Evolutionary conservation across 345 rosid genomes (phyloP).

Genomic region (Murraya paniculata): DNA sequence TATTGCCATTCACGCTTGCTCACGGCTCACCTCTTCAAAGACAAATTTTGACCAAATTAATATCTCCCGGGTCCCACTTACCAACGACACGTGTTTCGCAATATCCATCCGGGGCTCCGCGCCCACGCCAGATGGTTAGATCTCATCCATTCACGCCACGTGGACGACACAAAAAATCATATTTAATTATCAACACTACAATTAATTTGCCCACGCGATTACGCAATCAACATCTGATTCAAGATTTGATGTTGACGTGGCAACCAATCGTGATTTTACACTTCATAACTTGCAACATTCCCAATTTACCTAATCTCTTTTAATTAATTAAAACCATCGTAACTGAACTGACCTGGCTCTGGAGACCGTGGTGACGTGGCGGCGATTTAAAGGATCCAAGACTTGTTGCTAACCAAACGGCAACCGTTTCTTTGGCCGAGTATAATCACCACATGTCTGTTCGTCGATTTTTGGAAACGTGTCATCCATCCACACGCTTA

Average conservation of each 20-base stretch:
- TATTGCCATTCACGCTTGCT: neutral
- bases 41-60: no score
- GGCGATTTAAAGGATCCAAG: neutral
- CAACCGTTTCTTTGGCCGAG: conserved; percentile 14
- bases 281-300: neutral
- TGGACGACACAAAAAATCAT: neutral
- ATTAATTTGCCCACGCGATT: neutral
- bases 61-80: neutral
- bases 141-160: neutral
- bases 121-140: neutral
- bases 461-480: neutral
- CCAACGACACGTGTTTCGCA: neutral
- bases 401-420: conserved; percentile 17
- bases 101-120: neutral
- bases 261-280: neutral
- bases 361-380: neutral
- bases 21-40: no score
- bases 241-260: neutral
- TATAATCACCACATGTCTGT: neutral
- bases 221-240: neutral
- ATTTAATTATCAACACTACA: neutral
- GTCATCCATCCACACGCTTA: neutral
- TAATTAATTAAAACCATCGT: neutral
- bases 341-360: conserved; percentile 11
- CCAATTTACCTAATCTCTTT: neutral